Conservation (phyloP, 75 land plant genomes). For the Azolla pinnata region DNA sequence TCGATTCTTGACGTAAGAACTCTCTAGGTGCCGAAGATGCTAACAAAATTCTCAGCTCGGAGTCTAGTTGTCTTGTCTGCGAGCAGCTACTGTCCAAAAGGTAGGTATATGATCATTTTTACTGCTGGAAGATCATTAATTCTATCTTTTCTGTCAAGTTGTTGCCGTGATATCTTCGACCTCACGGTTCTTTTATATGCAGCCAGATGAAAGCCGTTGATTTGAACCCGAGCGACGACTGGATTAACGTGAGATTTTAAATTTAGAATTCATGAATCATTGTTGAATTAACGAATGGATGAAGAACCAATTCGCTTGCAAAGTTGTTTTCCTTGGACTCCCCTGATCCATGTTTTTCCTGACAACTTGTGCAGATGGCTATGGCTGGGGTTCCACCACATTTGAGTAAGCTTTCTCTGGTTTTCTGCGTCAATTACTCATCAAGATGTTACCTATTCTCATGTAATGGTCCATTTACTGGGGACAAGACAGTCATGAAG, state of each 20-base stretch:
- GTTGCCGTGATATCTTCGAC: neutral
- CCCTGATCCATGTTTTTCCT: no score
- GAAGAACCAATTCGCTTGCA: no score
- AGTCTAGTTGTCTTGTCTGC: conserved; percentile 86
- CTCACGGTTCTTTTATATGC: no score
- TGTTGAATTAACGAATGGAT: no score
- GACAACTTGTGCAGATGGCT: conserved; percentile 93
- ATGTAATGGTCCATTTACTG: conserved; percentile 16
- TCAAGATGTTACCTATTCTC: no score
- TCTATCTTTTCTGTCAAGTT: neutral
- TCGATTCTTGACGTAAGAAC: no score
- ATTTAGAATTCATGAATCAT: no score
- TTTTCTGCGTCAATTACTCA: no score
- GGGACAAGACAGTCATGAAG: conserved; percentile 80
- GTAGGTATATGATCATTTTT: conserved; percentile 19
- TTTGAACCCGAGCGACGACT: conserved; percentile 84
- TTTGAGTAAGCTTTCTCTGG: conserved; percentile 60
- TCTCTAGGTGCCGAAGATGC: conserved; percentile 96
- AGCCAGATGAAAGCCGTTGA: conserved; percentile 92
- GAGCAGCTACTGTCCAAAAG: conserved; percentile 94
- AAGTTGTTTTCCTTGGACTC: no score
- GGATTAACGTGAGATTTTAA: conserved; percentile 62
- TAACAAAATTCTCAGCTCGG: conserved; percentile 65
- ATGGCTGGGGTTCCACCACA: conserved; percentile 95
- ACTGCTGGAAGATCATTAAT: neutral